Evolutionary conservation across 768 basidiomycete species (phyloP).

Genomic region (Collybiopsis luxurians): DNA sequence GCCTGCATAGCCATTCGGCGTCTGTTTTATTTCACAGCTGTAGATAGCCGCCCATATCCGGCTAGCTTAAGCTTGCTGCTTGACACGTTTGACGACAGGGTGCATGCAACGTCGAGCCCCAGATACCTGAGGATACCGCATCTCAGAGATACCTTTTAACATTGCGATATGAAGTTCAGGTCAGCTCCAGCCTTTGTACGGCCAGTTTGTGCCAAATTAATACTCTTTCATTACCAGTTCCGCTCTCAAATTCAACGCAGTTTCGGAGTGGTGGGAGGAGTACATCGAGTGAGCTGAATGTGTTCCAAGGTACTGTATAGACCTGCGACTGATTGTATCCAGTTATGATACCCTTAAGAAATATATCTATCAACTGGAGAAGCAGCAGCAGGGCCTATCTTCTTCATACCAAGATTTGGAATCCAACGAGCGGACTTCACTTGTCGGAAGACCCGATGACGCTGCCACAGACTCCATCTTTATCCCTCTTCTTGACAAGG

Average conservation of each 20-base stretch:
- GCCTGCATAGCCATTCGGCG: too few relatives aligned
- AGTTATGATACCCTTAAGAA: constrained; percentile 89
- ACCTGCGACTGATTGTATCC: background rate
- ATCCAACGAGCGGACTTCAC: constrained; percentile 55
- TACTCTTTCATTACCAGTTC: constrained; percentile 43
- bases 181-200: constrained; percentile 19
- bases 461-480: constrained; percentile 59
- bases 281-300: constrained; percentile 73
- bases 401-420: constrained; percentile 53
- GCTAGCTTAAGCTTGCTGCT: too few relatives aligned
- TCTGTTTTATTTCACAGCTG: too few relatives aligned
- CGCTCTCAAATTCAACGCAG: constrained; percentile 88
- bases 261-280: constrained; percentile 90
- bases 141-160: background rate
- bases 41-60: too few relatives aligned
- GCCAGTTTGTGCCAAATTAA: background rate
- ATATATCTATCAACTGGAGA: constrained; percentile 83
- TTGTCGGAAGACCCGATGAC: constrained; percentile 41
- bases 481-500: constrained; percentile 71
- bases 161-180: constrained; percentile 58
- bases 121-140: background rate
- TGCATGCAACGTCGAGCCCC: background rate
- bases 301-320: background rate
- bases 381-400: constrained; percentile 52
- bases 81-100: too few relatives aligned